Conservation (phyloP, 495 filamentous ascomycete genomes). For the Aspergillus cavernicola region DNA sequence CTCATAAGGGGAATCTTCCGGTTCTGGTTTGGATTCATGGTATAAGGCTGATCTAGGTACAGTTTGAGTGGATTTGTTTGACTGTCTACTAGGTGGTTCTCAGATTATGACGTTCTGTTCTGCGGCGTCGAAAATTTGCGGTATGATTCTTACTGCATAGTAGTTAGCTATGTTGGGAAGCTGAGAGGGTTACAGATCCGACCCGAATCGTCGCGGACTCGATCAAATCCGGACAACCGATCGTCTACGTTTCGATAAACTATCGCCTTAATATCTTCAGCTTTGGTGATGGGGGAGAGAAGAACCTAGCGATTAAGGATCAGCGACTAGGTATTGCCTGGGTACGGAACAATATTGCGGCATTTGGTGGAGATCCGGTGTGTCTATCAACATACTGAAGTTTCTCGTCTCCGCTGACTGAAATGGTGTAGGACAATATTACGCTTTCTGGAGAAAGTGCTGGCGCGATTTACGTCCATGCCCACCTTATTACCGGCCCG, state of each 20-base stretch:
- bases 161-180: background rate
- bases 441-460: slow-evolving; percentile 39
- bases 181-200: slow-evolving; percentile 22
- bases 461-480: slow-evolving; percentile 38
- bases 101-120: slow-evolving; percentile 41
- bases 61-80: background rate
- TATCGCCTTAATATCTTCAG: slow-evolving; percentile 66
- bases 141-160: slow-evolving; percentile 13
- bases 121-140: slow-evolving; percentile 39
- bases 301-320: slow-evolving; percentile 60
- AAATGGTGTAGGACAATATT: slow-evolving; percentile 27
- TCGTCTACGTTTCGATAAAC: slow-evolving; percentile 61
- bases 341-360: slow-evolving; percentile 51
- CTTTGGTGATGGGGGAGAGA: slow-evolving; percentile 51
- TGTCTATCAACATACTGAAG: background rate
- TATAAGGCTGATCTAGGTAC: background rate
- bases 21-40: slow-evolving; percentile 47
- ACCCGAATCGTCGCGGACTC: slow-evolving; percentile 35
- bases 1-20: slow-evolving; percentile 20
- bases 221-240: slow-evolving; percentile 35
- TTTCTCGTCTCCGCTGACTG: background rate
- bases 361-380: slow-evolving; percentile 63
- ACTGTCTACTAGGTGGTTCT: slow-evolving; percentile 27
- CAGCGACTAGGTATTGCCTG: slow-evolving; percentile 63
- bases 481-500: slow-evolving; percentile 35